Conservation (phyloP, 495 filamentous ascomycete species). For the Annulohypoxylon maeteangense region DNA sequence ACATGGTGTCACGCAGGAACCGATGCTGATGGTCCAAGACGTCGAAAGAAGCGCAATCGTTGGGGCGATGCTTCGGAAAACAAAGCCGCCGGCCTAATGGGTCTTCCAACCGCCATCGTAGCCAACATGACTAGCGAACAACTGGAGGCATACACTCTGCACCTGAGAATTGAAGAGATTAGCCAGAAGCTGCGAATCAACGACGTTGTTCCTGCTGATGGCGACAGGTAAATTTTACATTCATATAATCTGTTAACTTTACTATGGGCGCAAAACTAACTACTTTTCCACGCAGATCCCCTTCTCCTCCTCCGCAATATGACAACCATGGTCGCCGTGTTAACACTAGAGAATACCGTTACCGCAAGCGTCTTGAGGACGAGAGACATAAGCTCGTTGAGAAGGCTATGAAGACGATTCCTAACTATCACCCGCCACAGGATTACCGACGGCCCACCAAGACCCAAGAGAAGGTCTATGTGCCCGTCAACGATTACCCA, state of each 20-base stretch:
- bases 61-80: constrained; percentile 98
- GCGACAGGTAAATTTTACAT: constrained; percentile 76
- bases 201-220: constrained; percentile 95
- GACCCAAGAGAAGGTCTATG: constrained; percentile 99
- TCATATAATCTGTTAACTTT: neutral
- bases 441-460: constrained; percentile 98
- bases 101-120: constrained; percentile 93
- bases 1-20: constrained; percentile 36
- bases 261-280: neutral
- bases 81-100: constrained; percentile 97
- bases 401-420: constrained; percentile 97
- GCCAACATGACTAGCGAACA: constrained; percentile 98
- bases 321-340: constrained; percentile 98
- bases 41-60: constrained; percentile 96
- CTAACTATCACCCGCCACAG: constrained; percentile 96
- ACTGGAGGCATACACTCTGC: constrained; percentile 93
- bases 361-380: constrained; percentile 96
- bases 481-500: constrained; percentile 99
- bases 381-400: constrained; percentile 98
- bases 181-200: constrained; percentile 98
- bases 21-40: constrained; percentile 76
- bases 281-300: constrained; percentile 71
- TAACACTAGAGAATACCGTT: constrained; percentile 97
- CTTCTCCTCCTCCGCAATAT: constrained; percentile 95
- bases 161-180: constrained; percentile 97